Conservation (phyloP, 352 stramenopile species). For the Globisporangium cylindrosporum region DNA sequence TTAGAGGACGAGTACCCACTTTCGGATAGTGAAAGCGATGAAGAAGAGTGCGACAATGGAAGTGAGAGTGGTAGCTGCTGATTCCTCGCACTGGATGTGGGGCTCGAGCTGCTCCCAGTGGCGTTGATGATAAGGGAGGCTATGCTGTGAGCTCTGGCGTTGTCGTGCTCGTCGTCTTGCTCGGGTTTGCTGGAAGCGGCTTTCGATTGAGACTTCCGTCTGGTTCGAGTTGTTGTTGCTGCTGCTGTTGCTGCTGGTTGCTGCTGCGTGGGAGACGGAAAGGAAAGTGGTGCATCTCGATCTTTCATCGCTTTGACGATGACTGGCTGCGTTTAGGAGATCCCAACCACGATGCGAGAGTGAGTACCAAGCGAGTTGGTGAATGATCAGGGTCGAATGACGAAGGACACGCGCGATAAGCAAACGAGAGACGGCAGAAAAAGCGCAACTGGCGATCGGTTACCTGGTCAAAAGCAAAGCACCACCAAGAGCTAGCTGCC, state of each 20-base stretch:
- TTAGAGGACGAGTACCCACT: slow-evolving; percentile 21
- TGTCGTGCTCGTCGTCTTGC: background rate
- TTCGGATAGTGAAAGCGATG: slow-evolving; percentile 30
- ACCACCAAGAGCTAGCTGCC: background rate
- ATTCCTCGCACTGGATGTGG: background rate
- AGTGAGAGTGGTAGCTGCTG: slow-evolving; percentile 13
- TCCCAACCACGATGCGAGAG: background rate
- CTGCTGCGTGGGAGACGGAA: background rate
- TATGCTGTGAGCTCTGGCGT: background rate
- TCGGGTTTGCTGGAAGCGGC: background rate
- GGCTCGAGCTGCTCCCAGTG: background rate
- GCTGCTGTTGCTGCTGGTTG: background rate
- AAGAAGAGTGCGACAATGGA: slow-evolving; percentile 22
- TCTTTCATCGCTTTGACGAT: background rate
- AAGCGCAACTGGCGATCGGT: slow-evolving; percentile 9
- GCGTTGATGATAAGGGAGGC: too few species aligned
- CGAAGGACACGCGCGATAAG: background rate
- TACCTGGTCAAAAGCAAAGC: background rate
- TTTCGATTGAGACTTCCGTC: background rate
- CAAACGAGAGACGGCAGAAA: background rate
- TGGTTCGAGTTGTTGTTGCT: background rate
- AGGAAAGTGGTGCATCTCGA: background rate
- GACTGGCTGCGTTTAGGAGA: background rate
- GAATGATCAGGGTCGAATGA: background rate
- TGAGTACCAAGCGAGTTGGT: background rate